Base-by-base conservation (phyloP, 306 rosid genomes). In the Pyrus betulifolia region DNA sequence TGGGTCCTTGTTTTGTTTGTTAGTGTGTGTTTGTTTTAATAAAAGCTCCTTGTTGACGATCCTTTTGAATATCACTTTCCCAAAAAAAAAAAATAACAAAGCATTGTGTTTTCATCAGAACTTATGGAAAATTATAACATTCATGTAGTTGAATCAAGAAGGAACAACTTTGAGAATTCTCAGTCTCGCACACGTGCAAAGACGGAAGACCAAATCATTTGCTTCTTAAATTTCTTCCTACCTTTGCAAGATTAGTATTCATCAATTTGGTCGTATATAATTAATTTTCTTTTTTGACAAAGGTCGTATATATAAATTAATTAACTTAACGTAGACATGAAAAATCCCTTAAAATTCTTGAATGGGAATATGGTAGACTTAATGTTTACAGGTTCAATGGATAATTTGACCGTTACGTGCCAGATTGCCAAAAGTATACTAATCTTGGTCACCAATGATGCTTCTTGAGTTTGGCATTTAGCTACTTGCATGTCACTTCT, bases 351-450 rank as follows among this genome's bases (percentile, higher is more conserved):
- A 57, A 52, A 27, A 22, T 71, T 76, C 74, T 71, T 76, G 80
- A 69, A 58, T 80, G 71, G 52, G 80, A 70, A 40, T 40, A 69
- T 3, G 51, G 61, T 5, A n/a, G 81, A 76, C 74, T 66, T 69
- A 46, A 14, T 3, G 17, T 52, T 75, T 31, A 42, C 74, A 76
- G 73, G 74, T 81, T 46, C 74, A 77, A 64, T 71, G 84, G 78
- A 81, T 76, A 11, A 46, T 13, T 79, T 54, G 74, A 81, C 69
- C 67, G 45, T 45, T 9, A 45, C 4, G 25, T 28, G 15, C 17
- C 65, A 60, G 10, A 45, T 11, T 22, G 21, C 27, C 17, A 42
- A 19, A 13, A 13, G 27, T 1, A 22, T 14, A 42, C 9, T 27
- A 1, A 10, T 51, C 45, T 18, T 46, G 11, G 61, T 67, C 45